phyloP scores from a whole-genome alignment of 352 stramenopile species.

The Nothophytophthora sp. region DNA sequence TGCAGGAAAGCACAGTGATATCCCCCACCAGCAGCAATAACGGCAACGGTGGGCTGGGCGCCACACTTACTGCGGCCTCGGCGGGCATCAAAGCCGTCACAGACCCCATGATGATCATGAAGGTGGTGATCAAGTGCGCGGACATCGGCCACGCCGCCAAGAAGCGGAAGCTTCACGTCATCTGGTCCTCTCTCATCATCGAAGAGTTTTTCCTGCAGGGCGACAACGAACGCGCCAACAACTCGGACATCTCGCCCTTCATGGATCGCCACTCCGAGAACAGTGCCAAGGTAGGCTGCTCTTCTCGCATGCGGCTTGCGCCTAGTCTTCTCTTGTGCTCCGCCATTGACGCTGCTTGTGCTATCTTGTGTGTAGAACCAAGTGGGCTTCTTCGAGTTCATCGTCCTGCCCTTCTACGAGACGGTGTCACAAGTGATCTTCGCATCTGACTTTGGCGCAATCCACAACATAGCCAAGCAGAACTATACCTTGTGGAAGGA shows the following conservation, averaged over 20 bases:
- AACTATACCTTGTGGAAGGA: slow-evolving; percentile 90
- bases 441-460: slow-evolving; percentile 61
- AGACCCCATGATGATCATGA: slow-evolving; percentile 89
- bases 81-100: slow-evolving; percentile 33
- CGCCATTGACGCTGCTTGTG: background rate
- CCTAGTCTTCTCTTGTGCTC: background rate
- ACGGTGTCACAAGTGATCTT: slow-evolving; percentile 80
- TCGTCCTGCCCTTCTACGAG: slow-evolving; percentile 82
- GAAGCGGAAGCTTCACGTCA: slow-evolving; percentile 77
- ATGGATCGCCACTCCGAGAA: slow-evolving; percentile 91
- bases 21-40: slow-evolving; percentile 8
- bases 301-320: background rate
- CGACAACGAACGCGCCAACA: slow-evolving; percentile 91
- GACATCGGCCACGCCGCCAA: slow-evolving; percentile 94
- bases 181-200: slow-evolving; percentile 93
- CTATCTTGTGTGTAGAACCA: slow-evolving; percentile 52
- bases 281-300: slow-evolving; percentile 66
- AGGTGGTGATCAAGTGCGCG: slow-evolving; percentile 88
- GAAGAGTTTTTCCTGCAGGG: slow-evolving; percentile 96
- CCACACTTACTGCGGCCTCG: slow-evolving; percentile 6
- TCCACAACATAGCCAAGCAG: slow-evolving; percentile 78
- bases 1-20: slow-evolving; percentile 54
- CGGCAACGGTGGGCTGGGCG: slow-evolving; percentile 12
- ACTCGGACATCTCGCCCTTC: slow-evolving; percentile 91
- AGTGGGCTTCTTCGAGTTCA: slow-evolving; percentile 88